A percentile compares a stretch with the other conserved stretches of the same genome.
Conservation (phyloP, 306 rosid species). For the Malus fusca region DNA sequence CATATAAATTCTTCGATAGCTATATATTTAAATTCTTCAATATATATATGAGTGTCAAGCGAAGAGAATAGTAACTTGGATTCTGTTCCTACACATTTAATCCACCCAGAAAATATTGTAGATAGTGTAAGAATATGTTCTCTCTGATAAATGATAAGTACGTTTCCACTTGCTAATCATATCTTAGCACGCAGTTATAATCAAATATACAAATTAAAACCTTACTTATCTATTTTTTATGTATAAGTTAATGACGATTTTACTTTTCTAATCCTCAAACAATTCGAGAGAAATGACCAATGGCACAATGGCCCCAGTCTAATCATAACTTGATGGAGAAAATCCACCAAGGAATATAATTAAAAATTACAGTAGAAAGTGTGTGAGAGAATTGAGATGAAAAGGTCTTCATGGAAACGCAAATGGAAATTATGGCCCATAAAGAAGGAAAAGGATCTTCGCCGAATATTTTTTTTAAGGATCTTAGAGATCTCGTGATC, state of each 20-base stretch:
- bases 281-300: background rate
- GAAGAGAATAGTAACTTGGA: background rate
- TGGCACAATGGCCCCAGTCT: background rate
- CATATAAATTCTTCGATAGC: too few relatives aligned
- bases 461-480: too few relatives aligned
- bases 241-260: background rate
- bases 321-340: constrained; percentile 15
- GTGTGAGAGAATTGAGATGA: background rate
- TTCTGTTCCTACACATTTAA: background rate
- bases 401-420: background rate
- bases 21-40: too few relatives aligned
- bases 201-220: background rate
- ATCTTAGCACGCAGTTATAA: background rate
- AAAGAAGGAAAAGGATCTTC: background rate
- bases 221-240: background rate
- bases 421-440: constrained; percentile 23
- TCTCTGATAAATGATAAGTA: background rate
- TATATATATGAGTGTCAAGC: too few relatives aligned
- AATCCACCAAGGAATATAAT: constrained; percentile 12
- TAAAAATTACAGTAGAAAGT: background rate
- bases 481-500: too few relatives aligned
- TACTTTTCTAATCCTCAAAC: background rate
- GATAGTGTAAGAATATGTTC: background rate
- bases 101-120: background rate
- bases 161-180: constrained; percentile 4